Evolutionary conservation across 169 alveolate species (phyloP).

Genomic region (Plasmodium berghei): DNA sequence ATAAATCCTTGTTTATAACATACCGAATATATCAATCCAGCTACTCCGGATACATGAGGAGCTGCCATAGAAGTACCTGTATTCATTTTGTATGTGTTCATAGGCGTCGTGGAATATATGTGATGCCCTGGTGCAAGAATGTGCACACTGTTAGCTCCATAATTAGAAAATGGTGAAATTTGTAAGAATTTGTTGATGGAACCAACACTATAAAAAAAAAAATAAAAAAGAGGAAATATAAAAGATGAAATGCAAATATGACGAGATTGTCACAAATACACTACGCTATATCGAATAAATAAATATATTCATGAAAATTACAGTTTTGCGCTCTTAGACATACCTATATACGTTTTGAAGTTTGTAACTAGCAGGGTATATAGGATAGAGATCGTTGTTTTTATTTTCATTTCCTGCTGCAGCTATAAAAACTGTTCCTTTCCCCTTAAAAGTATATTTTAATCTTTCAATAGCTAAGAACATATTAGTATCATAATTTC

Average conservation of each 20-base stretch:
- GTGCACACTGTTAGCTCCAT: constrained; percentile 75
- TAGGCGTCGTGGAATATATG: constrained; percentile 70
- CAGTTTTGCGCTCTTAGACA: not conserved
- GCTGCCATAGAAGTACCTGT: constrained; percentile 82
- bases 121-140: constrained; percentile 79
- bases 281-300: too few relatives aligned
- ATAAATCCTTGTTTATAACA: constrained; percentile 44
- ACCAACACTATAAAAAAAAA: constrained; percentile 47
- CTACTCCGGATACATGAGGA: constrained; percentile 79
- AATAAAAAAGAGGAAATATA: not conserved
- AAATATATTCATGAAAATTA: too few relatives aligned
- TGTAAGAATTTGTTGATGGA: constrained; percentile 52
- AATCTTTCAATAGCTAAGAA: constrained; percentile 41
- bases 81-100: constrained; percentile 62
- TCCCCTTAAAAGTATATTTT: constrained; percentile 52
- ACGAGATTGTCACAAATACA: not conserved
- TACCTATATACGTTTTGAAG: constrained; percentile 60
- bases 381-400: constrained; percentile 34
- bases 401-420: constrained; percentile 67
- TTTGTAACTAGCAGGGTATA: constrained; percentile 49
- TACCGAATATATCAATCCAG: constrained; percentile 74
- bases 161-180: constrained; percentile 75
- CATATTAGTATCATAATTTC: constrained; percentile 28
- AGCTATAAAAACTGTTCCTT: constrained; percentile 46
- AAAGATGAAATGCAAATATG: not conserved